phyloP scores from a whole-genome alignment of 2,329 filamentous ascomycete species.

The Biscogniauxia mediterranea region DNA sequence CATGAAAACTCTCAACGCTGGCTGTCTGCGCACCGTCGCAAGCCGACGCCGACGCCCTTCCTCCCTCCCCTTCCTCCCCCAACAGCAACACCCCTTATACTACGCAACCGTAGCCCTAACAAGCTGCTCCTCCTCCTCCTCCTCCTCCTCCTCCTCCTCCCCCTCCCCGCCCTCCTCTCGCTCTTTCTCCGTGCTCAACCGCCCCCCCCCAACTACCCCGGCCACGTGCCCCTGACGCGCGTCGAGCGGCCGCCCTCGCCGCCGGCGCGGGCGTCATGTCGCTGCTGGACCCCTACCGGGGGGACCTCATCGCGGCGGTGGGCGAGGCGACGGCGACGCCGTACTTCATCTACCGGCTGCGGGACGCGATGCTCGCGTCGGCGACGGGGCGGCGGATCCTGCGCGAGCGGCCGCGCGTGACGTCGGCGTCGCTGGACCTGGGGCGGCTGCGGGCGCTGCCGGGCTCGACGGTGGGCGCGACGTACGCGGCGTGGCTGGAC shows the following conservation, averaged over 20 bases:
- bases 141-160: too few relatives aligned
- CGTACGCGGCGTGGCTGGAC: constrained; percentile 90
- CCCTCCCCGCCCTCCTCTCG: background rate
- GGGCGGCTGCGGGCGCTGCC: constrained; percentile 70
- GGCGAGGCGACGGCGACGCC: constrained; percentile 93
- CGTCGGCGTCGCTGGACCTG: constrained; percentile 67
- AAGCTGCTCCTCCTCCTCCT: background rate
- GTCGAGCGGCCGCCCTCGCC: constrained; percentile 74
- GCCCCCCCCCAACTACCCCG: constrained; percentile 86
- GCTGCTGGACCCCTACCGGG: constrained; percentile 74
- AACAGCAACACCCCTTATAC: constrained; percentile 2
- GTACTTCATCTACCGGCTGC: constrained; percentile 90
- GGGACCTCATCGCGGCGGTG: constrained; percentile 89
- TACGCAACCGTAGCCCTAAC: background rate
- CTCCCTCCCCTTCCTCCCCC: constrained; percentile 5
- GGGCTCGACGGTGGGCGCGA: constrained; percentile 71
- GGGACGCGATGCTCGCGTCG: constrained; percentile 82
- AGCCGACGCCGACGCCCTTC: constrained; percentile 9
- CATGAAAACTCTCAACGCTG: constrained; percentile 25
- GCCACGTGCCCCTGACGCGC: constrained; percentile 83
- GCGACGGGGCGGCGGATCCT: constrained; percentile 88
- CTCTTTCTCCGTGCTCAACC: constrained; percentile 77
- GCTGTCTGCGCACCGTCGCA: constrained; percentile 16
- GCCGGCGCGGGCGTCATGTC: constrained; percentile 63
- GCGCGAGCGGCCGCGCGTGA: constrained; percentile 84